A percentile compares a stretch with the other conserved stretches of the same genome.
Evolutionary conservation across 176 grass and related monocot genomes (phyloP).

Genomic region (Bonia amplexicaulis): DNA sequence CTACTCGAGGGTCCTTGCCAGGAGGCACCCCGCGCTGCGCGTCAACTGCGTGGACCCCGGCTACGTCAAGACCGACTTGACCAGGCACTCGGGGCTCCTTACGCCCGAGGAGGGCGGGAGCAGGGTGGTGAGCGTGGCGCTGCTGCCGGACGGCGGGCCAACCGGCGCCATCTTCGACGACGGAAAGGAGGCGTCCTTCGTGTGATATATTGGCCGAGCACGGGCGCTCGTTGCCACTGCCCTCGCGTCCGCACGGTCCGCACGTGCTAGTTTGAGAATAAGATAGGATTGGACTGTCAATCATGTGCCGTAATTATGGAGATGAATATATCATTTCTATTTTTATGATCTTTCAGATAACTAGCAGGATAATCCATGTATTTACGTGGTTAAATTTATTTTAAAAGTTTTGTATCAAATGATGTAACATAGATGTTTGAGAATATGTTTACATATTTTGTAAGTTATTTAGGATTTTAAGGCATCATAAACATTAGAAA

Average conservation of each 20-base stretch:
- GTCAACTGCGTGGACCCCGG: slow-evolving; percentile 49
- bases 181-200: slow-evolving; percentile 16
- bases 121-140: slow-evolving; percentile 31
- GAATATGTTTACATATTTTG: too few relatives aligned
- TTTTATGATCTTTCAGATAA: too few relatives aligned
- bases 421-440: too few relatives aligned
- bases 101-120: slow-evolving; percentile 49
- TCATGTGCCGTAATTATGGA: too few relatives aligned
- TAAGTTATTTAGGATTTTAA: too few relatives aligned
- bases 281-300: too few relatives aligned
- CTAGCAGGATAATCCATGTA: too few relatives aligned
- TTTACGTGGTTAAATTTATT: too few relatives aligned
- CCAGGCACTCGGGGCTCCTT: slow-evolving; percentile 17
- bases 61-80: slow-evolving; percentile 52
- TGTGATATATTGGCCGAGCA: not conserved
- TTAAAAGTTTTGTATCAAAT: too few relatives aligned
- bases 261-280: too few relatives aligned
- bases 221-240: not conserved
- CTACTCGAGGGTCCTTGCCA: slow-evolving; percentile 51
- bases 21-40: slow-evolving; percentile 26
- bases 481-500: too few relatives aligned
- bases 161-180: slow-evolving; percentile 28
- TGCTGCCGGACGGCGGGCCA: slow-evolving; percentile 21
- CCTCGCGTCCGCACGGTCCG: not conserved
- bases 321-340: too few relatives aligned